Conservation (phyloP, 2,329 filamentous ascomycete genomes). For the Hymenoscyphus fraxineus region DNA sequence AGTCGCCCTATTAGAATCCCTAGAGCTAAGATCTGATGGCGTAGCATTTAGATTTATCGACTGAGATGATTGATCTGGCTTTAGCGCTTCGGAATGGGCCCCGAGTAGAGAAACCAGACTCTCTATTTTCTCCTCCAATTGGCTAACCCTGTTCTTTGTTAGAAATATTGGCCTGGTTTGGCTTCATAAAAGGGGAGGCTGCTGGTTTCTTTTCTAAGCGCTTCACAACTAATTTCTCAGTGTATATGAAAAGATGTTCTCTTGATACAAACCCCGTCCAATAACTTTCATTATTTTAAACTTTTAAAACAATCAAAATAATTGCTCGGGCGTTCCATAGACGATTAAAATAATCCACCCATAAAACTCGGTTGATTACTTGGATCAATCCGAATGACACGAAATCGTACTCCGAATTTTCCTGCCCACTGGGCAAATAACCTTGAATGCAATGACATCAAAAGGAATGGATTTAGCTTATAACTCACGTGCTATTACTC, state of each 20-base stretch:
- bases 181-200: too few species aligned
- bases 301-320: neutral
- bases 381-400: neutral
- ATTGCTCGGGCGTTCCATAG: neutral
- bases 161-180: too few species aligned
- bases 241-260: too few species aligned
- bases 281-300: neutral
- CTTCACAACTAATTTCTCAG: too few species aligned
- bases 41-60: conserved; percentile 6
- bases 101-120: conserved; percentile 25
- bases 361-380: neutral
- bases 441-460: neutral
- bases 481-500: conserved; percentile 20
- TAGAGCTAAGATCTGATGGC: neutral
- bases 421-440: neutral
- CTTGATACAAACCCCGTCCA: neutral
- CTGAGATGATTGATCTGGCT: conserved; percentile 8
- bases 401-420: neutral
- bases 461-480: neutral
- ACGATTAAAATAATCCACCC: neutral
- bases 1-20: neutral
- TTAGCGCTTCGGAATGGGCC: conserved; percentile 14
- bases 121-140: conserved; percentile 18
- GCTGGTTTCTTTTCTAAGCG: too few species aligned
- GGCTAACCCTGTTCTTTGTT: neutral